Conservation (phyloP, 2,329 filamentous ascomycete species). For the Cryphonectria naterciae region DNA sequence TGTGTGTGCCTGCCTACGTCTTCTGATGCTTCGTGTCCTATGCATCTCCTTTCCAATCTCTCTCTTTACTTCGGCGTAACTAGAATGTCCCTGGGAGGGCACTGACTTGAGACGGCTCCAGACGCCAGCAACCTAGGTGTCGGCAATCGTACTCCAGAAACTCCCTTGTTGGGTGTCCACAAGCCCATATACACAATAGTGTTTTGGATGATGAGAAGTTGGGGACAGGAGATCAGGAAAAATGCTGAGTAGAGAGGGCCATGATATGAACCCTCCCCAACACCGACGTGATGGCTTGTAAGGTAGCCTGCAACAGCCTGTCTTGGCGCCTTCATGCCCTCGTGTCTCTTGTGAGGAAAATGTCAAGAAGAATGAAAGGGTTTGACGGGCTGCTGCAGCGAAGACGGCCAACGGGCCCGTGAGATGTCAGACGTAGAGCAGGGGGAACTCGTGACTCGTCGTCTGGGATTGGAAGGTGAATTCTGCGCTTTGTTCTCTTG, state of each 20-base stretch:
- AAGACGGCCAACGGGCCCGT: neutral
- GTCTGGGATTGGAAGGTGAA: neutral
- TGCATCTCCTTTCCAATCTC: neutral
- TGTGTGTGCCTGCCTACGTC: neutral
- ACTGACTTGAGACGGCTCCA: neutral
- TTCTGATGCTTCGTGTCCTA: constrained; percentile 2
- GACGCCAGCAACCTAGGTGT: neutral
- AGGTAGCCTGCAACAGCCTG: neutral
- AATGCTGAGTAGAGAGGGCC: neutral
- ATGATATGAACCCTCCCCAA: neutral
- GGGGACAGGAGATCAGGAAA: neutral
- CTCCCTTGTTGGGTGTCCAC: neutral
- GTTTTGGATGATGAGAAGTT: neutral
- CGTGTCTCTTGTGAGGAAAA: neutral
- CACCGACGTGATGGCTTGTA: neutral
- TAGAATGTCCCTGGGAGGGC: neutral
- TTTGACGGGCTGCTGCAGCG: neutral
- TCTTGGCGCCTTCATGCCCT: neutral
- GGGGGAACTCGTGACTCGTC: neutral
- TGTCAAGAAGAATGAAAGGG: neutral
- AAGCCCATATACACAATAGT: neutral
- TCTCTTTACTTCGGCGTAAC: neutral
- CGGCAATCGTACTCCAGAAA: neutral
- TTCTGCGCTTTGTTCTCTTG: neutral
- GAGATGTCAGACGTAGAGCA: neutral